Evolutionary conservation across 176 grass and related monocot species (phyloP).

Genomic region (Eleusine coracana): DNA sequence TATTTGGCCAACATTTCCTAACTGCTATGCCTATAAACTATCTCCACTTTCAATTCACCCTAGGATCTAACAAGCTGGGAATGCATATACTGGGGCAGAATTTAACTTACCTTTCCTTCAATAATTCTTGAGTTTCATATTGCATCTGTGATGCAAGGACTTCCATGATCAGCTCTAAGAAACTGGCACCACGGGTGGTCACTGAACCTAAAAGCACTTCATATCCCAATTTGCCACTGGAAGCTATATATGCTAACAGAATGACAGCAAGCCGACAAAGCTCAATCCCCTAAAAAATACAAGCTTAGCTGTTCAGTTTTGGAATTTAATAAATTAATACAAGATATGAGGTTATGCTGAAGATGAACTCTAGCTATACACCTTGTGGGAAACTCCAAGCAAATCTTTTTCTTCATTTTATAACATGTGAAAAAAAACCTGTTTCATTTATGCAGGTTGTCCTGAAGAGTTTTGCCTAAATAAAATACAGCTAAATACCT

Average conservation of each 20-base stretch:
- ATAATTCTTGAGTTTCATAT: slow-evolving; percentile 42
- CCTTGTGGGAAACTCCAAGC: background rate
- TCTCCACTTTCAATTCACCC: background rate
- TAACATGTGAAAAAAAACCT: background rate
- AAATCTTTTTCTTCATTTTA: background rate
- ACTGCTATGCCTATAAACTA: background rate
- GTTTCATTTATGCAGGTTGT: slow-evolving; percentile 14
- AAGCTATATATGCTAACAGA: slow-evolving; percentile 87
- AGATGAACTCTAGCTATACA: background rate
- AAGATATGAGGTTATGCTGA: background rate
- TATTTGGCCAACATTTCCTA: background rate
- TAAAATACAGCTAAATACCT: slow-evolving; percentile 12
- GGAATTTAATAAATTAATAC: background rate
- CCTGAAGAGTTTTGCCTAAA: background rate
- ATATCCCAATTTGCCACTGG: slow-evolving; percentile 69
- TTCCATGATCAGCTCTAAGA: slow-evolving; percentile 73
- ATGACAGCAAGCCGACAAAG: slow-evolving; percentile 71
- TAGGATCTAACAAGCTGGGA: background rate
- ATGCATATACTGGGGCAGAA: background rate
- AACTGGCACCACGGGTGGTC: slow-evolving; percentile 49
- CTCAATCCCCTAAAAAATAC: slow-evolving; percentile 77
- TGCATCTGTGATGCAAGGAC: slow-evolving; percentile 76
- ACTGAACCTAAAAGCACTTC: slow-evolving; percentile 69
- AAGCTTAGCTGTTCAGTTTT: background rate
- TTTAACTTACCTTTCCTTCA: slow-evolving; percentile 72